Base-by-base conservation (phyloP, 2,329 filamentous ascomycete species). In the Colletotrichum higginsianum region DNA sequence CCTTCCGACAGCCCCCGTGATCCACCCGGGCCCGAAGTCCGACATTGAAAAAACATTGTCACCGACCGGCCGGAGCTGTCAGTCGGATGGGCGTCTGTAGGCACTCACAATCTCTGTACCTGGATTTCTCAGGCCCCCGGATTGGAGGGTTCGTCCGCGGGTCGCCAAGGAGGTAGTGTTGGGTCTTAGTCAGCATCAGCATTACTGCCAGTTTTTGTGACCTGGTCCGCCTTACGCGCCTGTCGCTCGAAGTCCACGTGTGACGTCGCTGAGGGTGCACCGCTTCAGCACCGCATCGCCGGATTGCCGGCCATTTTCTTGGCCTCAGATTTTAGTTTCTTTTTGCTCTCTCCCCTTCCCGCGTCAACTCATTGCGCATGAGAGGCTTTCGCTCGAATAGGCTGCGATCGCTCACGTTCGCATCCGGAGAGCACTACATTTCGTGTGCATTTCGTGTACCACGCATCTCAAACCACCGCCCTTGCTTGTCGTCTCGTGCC, bases 251-350 rank as follows among this genome's bases (percentile, higher is more conserved):
- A 50, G 58, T 46, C 58, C 65, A 63, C 68, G 68, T 71, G 68
- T 68, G 68, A 71, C 65, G 58, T 71, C 47, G 65, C 65, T 68
- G 68, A 63, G 61, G 67, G 55, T 49, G 40, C 58, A 71, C 68
- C 40, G 68, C 68, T 65, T 71, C 65, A 71, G 68, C 67, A 71
- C 68, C 52, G 57, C 58, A 63, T 58, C 68, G 68, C 52, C 65
- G 65, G 65, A 11, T 56, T 55, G 61, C 68, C 58, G 68, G 68
- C 40, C 53, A 56, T 47, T 52, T 42, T 63, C 52, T 68, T 57
- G 52, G 65, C 52, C 40, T 49, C 58, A 42, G 52, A 38, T 62
- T 47, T 42, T 11, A 13, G 47, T 23, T 55, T 9, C 18, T 15
- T 23, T 40, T 21, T 35, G 30, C 30, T 35, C 30, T 35, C 30